Evolutionary conservation across 1,284 basidiomycete genomes (phyloP), one percentile per base, ranked within the genome.

Genomic region (Omphalotus olearius): DNA sequence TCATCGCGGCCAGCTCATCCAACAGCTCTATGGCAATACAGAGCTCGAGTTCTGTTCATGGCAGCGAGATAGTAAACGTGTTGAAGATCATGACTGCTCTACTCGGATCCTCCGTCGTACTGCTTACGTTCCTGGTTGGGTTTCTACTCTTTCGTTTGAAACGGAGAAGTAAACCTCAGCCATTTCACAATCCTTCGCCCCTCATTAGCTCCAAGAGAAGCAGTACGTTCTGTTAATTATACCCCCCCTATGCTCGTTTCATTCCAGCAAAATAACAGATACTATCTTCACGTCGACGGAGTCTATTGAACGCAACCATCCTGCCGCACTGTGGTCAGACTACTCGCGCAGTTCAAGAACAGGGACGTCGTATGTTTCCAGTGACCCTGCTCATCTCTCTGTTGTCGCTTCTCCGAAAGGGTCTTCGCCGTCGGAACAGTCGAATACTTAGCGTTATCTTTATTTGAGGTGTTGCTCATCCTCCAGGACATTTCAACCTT

Each of bases 201-300:
- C 28, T 4, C 18, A 16, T 13, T 17, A 47, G 17, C 16, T 23
- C 35, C 30, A 47, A 47, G 36, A 47, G n/a, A 23, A 26, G 30
- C 30, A 33, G 30, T 33, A 33, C 13, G 30, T 33, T 33, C 30
- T 44, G 17, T 20, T 26, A 10, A 28, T 6, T 16, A 44, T 23
- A 2, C 26, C 18, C 25, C n/a, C 16, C 28, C n/a, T 35, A 30
- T 14, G 13, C 14, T 14, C 17, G 23, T 23, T 23, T 23, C 23
- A 23, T 23, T 23, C 23, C 23, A 23, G 23, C 23, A 23, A 23
- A 23, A 23, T 23, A 16, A 44, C 46, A 36, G 46, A 40, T 18
- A 48, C 46, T 20, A 48, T 48, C 2, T 48, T 48, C 46, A 48
- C 46, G 4, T 39, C 46, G 3, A 38, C 36, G 16, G 46, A 48